These are phyloP conservation scores for Avena atlantica DNA, from an alignment of 176 grass and related monocot species.

Conservation along the genomic window DNA sequence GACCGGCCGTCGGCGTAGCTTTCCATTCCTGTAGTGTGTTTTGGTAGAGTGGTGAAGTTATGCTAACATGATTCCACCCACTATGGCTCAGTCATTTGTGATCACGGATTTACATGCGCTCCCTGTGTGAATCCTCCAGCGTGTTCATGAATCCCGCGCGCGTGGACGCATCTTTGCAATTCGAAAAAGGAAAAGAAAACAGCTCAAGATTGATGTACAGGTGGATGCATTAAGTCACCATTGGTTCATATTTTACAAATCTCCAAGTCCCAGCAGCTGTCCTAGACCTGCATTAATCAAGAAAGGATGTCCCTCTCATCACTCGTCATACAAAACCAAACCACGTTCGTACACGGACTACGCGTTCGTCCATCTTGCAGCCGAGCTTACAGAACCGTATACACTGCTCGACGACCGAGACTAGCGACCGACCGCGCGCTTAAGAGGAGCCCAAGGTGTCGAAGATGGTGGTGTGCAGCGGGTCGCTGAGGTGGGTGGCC, in stretches of 20 bases:
- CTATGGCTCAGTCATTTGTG: too few species aligned
- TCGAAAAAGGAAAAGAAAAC: too few species aligned
- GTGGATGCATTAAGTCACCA: constrained; percentile 41
- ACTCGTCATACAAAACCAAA: constrained; percentile 65
- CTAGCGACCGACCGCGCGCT: neutral
- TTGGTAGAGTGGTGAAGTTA: too few species aligned
- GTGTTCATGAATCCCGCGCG: too few species aligned
- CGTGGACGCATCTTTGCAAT: too few species aligned
- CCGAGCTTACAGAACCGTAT: neutral
- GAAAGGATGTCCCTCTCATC: constrained; percentile 45
- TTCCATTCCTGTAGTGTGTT: too few species aligned
- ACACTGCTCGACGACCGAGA: neutral
- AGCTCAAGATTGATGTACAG: too few species aligned
- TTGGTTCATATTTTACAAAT: constrained; percentile 62
- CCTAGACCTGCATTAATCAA: constrained; percentile 42
- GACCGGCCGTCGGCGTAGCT: too few species aligned
- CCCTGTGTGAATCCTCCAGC: too few species aligned
- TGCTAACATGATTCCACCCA: too few species aligned
- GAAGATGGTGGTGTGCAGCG: constrained; percentile 99
- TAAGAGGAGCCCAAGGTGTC: constrained; percentile 84
- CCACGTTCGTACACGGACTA: constrained; percentile 12
- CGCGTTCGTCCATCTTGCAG: neutral
- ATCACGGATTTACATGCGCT: too few species aligned
- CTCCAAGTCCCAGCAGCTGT: constrained; percentile 38
- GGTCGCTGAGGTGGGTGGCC: constrained; percentile 98